A percentile compares a stretch with the other conserved stretches of the same genome.
Evolutionary conservation across 495 filamentous ascomycete species (phyloP).

Genomic region (Hypoxylon subgilvum): DNA sequence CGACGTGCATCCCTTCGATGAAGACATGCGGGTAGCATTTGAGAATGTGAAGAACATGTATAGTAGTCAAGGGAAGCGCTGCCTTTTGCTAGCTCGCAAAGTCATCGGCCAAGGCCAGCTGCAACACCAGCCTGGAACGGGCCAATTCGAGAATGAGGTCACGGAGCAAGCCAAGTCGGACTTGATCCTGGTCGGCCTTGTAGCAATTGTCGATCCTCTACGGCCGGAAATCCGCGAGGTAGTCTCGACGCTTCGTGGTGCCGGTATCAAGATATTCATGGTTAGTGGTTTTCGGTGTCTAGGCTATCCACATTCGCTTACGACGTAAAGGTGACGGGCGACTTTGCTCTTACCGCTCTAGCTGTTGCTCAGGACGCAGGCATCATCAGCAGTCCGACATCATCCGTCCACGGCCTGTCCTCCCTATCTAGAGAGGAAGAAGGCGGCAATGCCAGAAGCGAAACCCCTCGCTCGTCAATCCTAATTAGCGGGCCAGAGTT

Average conservation of each 20-base stretch:
- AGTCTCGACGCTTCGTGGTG: conserved; percentile 61
- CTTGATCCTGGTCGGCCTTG: conserved; percentile 66
- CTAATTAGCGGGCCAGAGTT: conserved; percentile 65
- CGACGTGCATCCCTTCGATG: conserved; percentile 50
- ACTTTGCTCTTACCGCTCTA: conserved; percentile 72
- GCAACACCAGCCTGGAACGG: conserved; percentile 42
- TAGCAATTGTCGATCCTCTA: conserved; percentile 72
- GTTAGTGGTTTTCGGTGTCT: conserved; percentile 6
- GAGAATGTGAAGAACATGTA: conserved; percentile 64
- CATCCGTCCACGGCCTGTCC: conserved; percentile 47
- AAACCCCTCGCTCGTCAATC: conserved; percentile 43
- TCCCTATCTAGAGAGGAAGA: conserved; percentile 46
- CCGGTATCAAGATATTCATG: conserved; percentile 72
- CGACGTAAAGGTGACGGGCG: conserved; percentile 64
- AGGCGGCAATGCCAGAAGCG: conserved; percentile 18
- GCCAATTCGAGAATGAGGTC: conserved; percentile 60
- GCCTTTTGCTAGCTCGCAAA: conserved; percentile 70
- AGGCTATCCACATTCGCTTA: not conserved
- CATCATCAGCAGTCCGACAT: conserved; percentile 60
- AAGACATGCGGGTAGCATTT: conserved; percentile 46
- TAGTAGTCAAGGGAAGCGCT: conserved; percentile 68
- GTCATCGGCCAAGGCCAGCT: conserved; percentile 48
- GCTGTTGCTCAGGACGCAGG: conserved; percentile 71
- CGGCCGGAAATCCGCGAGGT: conserved; percentile 69
- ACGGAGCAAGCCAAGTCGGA: conserved; percentile 53